Base-by-base conservation (phyloP, 73 alveolate genomes). In the Effrenium voratum region DNA sequence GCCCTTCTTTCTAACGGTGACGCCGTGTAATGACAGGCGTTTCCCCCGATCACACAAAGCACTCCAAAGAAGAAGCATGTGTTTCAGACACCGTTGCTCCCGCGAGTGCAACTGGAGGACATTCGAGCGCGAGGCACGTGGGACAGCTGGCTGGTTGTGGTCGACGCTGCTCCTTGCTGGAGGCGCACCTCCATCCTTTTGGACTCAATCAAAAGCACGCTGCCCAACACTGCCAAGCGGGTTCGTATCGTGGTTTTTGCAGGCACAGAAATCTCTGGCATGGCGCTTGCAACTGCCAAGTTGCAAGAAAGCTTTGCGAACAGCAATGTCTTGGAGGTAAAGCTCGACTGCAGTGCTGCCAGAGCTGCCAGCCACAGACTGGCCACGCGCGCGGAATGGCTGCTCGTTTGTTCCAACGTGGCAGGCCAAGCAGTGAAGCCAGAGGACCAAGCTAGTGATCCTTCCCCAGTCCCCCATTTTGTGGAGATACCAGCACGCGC, bases 61-160 rank as follows among this genome's bases (percentile, higher is more conserved):
- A n/a, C n/a, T n/a, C n/a, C n/a, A n/a, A n/a, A n/a, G n/a, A n/a
- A n/a, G n/a, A n/a, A n/a, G n/a, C n/a, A n/a, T n/a, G n/a, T n/a
- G n/a, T n/a, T n/a, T n/a, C n/a, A n/a, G n/a, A n/a, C n/a, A n/a
- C n/a, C n/a, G n/a, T n/a, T n/a, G n/a, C n/a, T n/a, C n/a, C n/a
- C n/a, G n/a, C n/a, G n/a, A n/a, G n/a, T n/a, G n/a, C n/a, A n/a
- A 15, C 47, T 70, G 81, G 49, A 70, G 81, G 81, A 70, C 47
- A 34, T 70, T 16, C 12, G 30, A 60, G 5, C 16, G 75, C 34
- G 15, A 4, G 75, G 26, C 10, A n/a, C 81, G 13, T 70, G 30
- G 47, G 47, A 30, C 81, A 44, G 36, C 24, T 30, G 81, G 81
- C 36, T 70, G 81, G 12, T 70, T 24, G 47, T 70, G 45, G 81